Percentiles rank a stretch among this genome's conserved stretches.
Evolutionary conservation across 495 filamentous ascomycete species (phyloP).

Genomic region (Xylaria curta): DNA sequence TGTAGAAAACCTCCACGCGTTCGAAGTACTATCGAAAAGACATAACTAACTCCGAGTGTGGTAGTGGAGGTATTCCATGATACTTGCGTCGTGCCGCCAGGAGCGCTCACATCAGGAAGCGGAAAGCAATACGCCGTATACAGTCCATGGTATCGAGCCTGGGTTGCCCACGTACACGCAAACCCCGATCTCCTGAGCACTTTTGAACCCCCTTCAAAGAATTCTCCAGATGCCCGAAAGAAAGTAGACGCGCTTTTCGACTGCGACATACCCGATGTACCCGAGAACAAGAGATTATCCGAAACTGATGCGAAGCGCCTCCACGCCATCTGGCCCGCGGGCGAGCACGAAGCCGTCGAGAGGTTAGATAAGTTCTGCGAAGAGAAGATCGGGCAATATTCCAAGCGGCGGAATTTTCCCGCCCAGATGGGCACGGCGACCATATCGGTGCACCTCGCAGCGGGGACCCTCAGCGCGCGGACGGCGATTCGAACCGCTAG

Average conservation of each 20-base stretch:
- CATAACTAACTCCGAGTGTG: neutral
- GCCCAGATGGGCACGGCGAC: slow-evolving; percentile 68
- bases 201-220: slow-evolving; percentile 64
- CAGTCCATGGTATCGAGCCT: slow-evolving; percentile 79
- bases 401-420: slow-evolving; percentile 66
- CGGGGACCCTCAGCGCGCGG: slow-evolving; percentile 77
- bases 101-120: slow-evolving; percentile 62
- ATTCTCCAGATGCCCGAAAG: slow-evolving; percentile 61
- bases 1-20: neutral
- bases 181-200: slow-evolving; percentile 69
- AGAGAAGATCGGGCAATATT: slow-evolving; percentile 67
- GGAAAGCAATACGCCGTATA: slow-evolving; percentile 88
- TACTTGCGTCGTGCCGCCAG: slow-evolving; percentile 81
- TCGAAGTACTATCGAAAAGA: neutral
- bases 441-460: slow-evolving; percentile 80
- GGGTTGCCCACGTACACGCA: slow-evolving; percentile 72
- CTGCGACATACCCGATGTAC: slow-evolving; percentile 64
- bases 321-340: slow-evolving; percentile 72
- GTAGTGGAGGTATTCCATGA: slow-evolving; percentile 70
- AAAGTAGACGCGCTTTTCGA: slow-evolving; percentile 67
- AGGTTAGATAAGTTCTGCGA: slow-evolving; percentile 75
- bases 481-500: slow-evolving; percentile 73
- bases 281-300: slow-evolving; percentile 67
- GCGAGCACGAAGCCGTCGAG: slow-evolving; percentile 74
- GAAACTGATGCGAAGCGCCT: slow-evolving; percentile 65